A percentile compares a stretch with the other conserved stretches of the same genome.
These are phyloP conservation scores for Pelargonium cotyledonis DNA, from an alignment of 441 rosid genomes.

Conservation along the genomic window DNA sequence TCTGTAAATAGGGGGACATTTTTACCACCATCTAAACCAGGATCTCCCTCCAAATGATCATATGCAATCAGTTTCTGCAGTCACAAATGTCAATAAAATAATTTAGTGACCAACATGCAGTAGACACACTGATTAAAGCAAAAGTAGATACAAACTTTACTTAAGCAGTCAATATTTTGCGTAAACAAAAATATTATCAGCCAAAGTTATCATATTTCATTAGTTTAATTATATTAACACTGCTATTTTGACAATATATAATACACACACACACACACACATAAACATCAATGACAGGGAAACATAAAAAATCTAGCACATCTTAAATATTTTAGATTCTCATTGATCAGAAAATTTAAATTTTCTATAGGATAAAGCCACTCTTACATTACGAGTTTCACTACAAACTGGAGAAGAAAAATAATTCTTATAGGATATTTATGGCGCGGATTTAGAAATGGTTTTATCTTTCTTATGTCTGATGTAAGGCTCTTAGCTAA, in stretches of 20 bases:
- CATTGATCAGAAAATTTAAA: not conserved
- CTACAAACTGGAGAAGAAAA: not conserved
- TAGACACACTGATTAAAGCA: not conserved
- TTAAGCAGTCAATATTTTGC: not conserved
- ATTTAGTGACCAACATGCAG: conserved; percentile 13
- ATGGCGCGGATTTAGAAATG: too few species aligned
- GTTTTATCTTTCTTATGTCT: not conserved
- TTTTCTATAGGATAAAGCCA: not conserved
- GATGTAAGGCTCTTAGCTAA: not conserved
- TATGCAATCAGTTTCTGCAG: conserved; percentile 96
- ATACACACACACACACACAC: not conserved
- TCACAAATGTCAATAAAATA: conserved; percentile 23
- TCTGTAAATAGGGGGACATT: conserved; percentile 79
- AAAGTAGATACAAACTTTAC: not conserved
- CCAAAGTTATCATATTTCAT: not conserved
- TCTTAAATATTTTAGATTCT: not conserved
- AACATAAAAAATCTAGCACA: not conserved
- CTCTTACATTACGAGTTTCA: not conserved
- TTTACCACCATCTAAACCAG: conserved; percentile 89
- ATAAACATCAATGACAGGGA: not conserved
- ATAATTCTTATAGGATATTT: too few species aligned
- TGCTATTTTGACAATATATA: too few species aligned
- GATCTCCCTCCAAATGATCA: conserved; percentile 98
- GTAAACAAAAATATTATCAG: not conserved
- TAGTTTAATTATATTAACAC: not conserved